Conservation (phyloP, 495 filamentous ascomycete genomes). For the Bryoglossum gracile region DNA sequence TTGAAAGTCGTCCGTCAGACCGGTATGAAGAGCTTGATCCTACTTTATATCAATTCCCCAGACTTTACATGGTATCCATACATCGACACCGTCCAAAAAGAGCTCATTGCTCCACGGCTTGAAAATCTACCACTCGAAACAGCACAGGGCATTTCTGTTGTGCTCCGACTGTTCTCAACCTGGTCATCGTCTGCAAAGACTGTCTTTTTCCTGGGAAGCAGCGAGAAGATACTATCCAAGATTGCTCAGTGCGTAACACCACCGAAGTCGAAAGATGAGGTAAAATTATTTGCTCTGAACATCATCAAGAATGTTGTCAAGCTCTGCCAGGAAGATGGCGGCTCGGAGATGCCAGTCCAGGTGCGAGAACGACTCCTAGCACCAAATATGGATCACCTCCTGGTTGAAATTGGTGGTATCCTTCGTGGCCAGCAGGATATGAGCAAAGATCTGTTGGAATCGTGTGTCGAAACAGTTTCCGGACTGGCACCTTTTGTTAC, state of each 20-base stretch:
- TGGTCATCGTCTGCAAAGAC: constrained; percentile 65
- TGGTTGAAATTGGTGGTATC: constrained; percentile 58
- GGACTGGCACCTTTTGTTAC: constrained; percentile 66
- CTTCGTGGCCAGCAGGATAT: constrained; percentile 49
- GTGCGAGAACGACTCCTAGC: constrained; percentile 58
- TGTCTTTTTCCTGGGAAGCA: constrained; percentile 59
- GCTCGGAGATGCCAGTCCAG: constrained; percentile 44
- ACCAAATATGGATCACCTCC: constrained; percentile 59
- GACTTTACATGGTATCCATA: constrained; percentile 65
- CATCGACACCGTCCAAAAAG: constrained; percentile 57
- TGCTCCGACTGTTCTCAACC: constrained; percentile 69
- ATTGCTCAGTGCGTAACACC: constrained; percentile 65
- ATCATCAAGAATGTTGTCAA: constrained; percentile 60
- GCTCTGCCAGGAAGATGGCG: constrained; percentile 38
- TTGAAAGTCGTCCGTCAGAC: constrained; percentile 64
- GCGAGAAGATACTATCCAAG: constrained; percentile 55
- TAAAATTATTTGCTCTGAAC: constrained; percentile 73
- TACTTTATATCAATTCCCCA: constrained; percentile 63
- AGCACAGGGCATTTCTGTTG: constrained; percentile 77
- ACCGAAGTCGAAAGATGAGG: constrained; percentile 76
- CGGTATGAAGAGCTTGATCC: constrained; percentile 69
- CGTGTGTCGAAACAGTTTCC: constrained; percentile 70
- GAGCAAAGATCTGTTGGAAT: constrained; percentile 63
- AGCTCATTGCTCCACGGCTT: constrained; percentile 68
- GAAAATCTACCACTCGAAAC: constrained; percentile 79